phyloP scores from a whole-genome alignment of 441 rosid genomes.

The Mallotus repandus region DNA sequence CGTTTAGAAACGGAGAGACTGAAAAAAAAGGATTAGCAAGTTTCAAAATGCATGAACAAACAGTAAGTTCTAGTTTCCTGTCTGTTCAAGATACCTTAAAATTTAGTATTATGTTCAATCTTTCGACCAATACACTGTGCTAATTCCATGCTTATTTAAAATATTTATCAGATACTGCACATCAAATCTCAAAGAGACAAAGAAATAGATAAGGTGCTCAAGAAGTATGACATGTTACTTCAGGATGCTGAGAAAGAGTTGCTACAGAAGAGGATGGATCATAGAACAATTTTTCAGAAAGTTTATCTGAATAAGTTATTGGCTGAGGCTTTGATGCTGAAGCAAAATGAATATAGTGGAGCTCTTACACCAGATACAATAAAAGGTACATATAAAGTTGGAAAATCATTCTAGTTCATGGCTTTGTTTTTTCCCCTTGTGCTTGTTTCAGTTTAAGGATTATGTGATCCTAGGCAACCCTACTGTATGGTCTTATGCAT shows the following conservation, averaged over 20 bases:
- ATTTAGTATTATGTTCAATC: background rate
- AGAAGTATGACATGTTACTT: conserved; percentile 24
- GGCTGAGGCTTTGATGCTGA: conserved; percentile 19
- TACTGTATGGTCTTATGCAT: background rate
- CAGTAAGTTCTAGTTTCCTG: conserved; percentile 4
- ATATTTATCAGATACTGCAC: conserved; percentile 17
- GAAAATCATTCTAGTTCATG: background rate
- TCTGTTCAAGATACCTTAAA: conserved; percentile 15
- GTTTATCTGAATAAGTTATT: conserved; percentile 15
- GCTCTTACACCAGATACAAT: background rate
- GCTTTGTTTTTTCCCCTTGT: too few species aligned
- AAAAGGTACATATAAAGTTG: conserved; percentile 4
- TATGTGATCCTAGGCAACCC: background rate
- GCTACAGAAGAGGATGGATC: conserved; percentile 15
- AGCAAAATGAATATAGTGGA: background rate
- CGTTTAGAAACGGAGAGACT: conserved; percentile 25
- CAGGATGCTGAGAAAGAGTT: conserved; percentile 23
- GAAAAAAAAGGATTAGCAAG: conserved; percentile 6
- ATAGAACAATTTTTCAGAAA: conserved; percentile 5
- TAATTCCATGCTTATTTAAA: background rate
- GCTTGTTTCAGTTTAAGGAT: background rate
- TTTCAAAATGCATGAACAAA: conserved; percentile 19
- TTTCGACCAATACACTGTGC: background rate
- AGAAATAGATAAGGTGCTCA: conserved; percentile 24
- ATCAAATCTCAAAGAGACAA: conserved; percentile 21